Percentiles rank a stretch among this genome's conserved stretches.
These are phyloP conservation scores for Stagonosporopsis cucurbitacearum DNA, from an alignment of 2,329 filamentous ascomycete genomes.

Conservation along the genomic window DNA sequence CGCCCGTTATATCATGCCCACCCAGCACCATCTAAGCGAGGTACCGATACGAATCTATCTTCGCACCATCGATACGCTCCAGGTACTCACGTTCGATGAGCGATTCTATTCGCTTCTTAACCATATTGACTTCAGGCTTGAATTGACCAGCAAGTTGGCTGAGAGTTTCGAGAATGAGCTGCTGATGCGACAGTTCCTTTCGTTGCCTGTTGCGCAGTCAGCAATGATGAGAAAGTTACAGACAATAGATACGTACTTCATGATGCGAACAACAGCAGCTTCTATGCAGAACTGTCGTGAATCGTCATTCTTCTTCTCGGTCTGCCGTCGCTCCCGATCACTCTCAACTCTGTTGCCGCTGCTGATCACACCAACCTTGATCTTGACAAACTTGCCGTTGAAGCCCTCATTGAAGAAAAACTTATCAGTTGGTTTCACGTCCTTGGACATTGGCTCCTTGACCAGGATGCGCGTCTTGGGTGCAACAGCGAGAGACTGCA, in stretches of 20 bases:
- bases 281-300: slow-evolving; percentile 74
- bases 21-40: slow-evolving; percentile 60
- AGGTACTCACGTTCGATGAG: slow-evolving; percentile 79
- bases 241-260: slow-evolving; percentile 70
- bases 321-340: slow-evolving; percentile 68
- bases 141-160: slow-evolving; percentile 72
- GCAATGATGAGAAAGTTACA: background rate
- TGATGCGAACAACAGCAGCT: slow-evolving; percentile 79
- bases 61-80: slow-evolving; percentile 72
- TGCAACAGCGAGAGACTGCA: slow-evolving; percentile 82
- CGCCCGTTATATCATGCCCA: slow-evolving; percentile 8
- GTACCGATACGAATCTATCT: slow-evolving; percentile 71
- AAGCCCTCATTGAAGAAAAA: slow-evolving; percentile 87
- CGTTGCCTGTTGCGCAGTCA: slow-evolving; percentile 64
- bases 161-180: slow-evolving; percentile 75
- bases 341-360: slow-evolving; percentile 85
- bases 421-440: slow-evolving; percentile 74
- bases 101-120: slow-evolving; percentile 82
- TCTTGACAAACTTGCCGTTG: slow-evolving; percentile 80
- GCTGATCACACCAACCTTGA: slow-evolving; percentile 86
- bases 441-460: slow-evolving; percentile 81
- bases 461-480: slow-evolving; percentile 81
- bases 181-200: slow-evolving; percentile 72
- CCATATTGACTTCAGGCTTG: slow-evolving; percentile 76
- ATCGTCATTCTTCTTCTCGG: slow-evolving; percentile 77